phyloP scores from a whole-genome alignment of 495 filamentous ascomycete species.

The Tuber borchii region DNA sequence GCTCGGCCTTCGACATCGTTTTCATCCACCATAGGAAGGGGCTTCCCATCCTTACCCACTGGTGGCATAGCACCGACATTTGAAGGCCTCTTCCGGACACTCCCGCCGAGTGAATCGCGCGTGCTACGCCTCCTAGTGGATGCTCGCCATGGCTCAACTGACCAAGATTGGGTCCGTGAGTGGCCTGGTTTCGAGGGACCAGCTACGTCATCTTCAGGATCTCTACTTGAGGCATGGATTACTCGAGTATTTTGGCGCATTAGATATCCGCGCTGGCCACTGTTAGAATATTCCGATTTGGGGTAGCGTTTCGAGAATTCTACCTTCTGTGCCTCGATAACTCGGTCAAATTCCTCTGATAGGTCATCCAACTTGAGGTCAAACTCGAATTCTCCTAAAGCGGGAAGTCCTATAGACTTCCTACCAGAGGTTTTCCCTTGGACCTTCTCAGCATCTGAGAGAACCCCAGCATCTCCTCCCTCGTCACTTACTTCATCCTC shows the following conservation, averaged over 20 bases:
- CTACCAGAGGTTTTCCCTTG: slow-evolving; percentile 47
- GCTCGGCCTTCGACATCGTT: slow-evolving; percentile 27
- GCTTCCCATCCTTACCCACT: slow-evolving; percentile 76
- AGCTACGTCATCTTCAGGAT: slow-evolving; percentile 51
- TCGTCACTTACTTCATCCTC: slow-evolving; percentile 42
- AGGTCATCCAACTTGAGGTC: slow-evolving; percentile 68
- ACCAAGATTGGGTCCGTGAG: slow-evolving; percentile 77
- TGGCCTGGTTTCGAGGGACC: slow-evolving; percentile 64
- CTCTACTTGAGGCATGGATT: slow-evolving; percentile 72
- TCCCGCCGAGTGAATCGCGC: slow-evolving; percentile 47
- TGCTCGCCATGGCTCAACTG: slow-evolving; percentile 91
- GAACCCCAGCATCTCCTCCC: slow-evolving; percentile 44
- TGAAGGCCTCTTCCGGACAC: slow-evolving; percentile 52
- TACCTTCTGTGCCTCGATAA: slow-evolving; percentile 98
- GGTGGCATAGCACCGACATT: slow-evolving; percentile 67
- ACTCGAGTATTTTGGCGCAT: slow-evolving; percentile 99
- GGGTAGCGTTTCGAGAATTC: slow-evolving; percentile 51
- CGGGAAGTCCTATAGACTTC: slow-evolving; percentile 58
- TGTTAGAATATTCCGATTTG: slow-evolving; percentile 51
- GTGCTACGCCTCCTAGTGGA: slow-evolving; percentile 63
- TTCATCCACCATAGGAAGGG: slow-evolving; percentile 50
- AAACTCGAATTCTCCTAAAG: slow-evolving; percentile 58
- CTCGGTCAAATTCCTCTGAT: slow-evolving; percentile 77
- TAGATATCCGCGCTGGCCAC: slow-evolving; percentile 86
- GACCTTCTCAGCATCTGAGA: slow-evolving; percentile 41